A percentile compares a stretch with the other conserved stretches of the same genome.
These are phyloP conservation scores for Trametes villosa DNA, from an alignment of 768 basidiomycete genomes.

Conservation along the genomic window DNA sequence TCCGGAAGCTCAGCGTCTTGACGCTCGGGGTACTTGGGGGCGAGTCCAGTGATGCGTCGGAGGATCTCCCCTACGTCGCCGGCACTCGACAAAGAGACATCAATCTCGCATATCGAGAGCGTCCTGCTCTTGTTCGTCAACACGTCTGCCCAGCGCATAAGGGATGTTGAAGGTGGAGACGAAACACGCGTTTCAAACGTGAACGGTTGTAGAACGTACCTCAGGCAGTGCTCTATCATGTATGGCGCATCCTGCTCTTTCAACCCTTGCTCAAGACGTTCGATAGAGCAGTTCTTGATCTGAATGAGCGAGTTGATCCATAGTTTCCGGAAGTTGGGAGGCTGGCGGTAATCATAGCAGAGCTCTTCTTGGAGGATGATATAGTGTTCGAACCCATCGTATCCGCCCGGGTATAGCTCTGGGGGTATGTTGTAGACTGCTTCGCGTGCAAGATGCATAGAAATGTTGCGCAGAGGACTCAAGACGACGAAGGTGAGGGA, in stretches of 20 bases:
- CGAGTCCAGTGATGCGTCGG: not conserved
- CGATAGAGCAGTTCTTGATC: not conserved
- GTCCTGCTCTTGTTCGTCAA: no score
- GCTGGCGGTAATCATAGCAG: constrained; percentile 5
- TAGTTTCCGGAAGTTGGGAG: constrained; percentile 1
- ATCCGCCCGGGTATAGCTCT: not conserved
- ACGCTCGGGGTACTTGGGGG: not conserved
- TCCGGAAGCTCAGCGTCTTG: not conserved
- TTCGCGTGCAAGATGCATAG: not conserved
- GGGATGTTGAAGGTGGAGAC: no score
- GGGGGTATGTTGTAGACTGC: not conserved
- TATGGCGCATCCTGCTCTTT: not conserved
- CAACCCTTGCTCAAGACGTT: not conserved
- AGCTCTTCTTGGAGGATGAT: constrained; percentile 5
- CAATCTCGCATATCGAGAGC: not conserved
- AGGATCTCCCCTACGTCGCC: not conserved
- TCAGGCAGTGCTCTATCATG: constrained; percentile 7
- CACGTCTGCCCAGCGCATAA: no score
- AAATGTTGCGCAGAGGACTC: not conserved
- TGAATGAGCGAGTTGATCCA: not conserved
- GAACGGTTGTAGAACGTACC: not conserved
- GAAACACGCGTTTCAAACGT: no score
- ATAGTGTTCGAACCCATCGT: constrained; percentile 1
- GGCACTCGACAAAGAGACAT: not conserved
- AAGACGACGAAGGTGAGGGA: no score